These are phyloP conservation scores for Volvox carteri DNA, from an alignment of 163 green algal species.

Conservation along the genomic window DNA sequence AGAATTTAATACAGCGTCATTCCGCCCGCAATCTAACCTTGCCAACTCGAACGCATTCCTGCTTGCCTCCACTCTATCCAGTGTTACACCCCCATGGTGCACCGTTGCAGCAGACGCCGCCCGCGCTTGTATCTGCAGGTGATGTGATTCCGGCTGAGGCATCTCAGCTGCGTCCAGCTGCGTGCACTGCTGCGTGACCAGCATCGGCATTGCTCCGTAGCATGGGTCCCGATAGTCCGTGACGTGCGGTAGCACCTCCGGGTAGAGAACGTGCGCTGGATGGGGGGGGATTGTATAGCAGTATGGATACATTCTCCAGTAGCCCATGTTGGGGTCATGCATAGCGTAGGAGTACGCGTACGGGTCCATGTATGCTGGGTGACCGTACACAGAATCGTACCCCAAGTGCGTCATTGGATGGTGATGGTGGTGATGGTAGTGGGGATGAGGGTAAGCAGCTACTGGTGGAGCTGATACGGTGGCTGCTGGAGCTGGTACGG, in stretches of 20 bases:
- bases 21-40: not conserved
- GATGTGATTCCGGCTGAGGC: too few relatives aligned
- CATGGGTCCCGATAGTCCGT: not conserved
- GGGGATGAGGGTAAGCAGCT: not conserved
- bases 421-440: not conserved
- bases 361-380: constrained; percentile 11
- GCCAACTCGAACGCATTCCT: not conserved
- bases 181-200: not conserved
- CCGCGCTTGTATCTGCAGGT: not conserved
- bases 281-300: not conserved
- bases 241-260: not conserved
- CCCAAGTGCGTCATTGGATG: constrained; percentile 17
- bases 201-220: not conserved
- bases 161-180: not conserved
- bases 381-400: constrained; percentile 2
- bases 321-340: constrained; percentile 3
- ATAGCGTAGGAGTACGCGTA: constrained; percentile 28
- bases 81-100: not conserved
- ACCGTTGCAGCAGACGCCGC: not conserved
- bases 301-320: constrained; percentile 29
- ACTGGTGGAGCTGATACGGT: not conserved
- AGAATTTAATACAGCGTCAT: too few relatives aligned
- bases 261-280: not conserved
- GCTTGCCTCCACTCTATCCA: not conserved
- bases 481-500: not conserved